Evolutionary conservation across 2,329 filamentous ascomycete species (phyloP), one percentile per base, ranked within the genome.

Genomic region (Sporothrix brasiliensis): DNA sequence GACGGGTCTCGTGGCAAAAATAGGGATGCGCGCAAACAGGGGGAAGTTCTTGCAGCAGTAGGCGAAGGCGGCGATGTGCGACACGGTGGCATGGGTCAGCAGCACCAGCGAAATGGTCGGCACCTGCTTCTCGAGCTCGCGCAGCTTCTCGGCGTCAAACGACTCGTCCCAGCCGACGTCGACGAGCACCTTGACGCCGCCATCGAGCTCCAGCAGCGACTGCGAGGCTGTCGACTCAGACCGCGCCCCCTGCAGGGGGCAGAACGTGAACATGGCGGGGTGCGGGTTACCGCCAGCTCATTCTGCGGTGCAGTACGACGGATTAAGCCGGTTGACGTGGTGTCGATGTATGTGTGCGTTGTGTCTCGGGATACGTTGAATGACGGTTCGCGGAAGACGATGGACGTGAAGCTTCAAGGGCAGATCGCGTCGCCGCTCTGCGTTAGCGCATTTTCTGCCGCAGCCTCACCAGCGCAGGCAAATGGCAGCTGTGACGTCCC

Each of bases 31-130:
- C 11, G 90, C 91, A 81, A 99, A 99, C 61, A 92, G 85, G 60
- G 95, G 93, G 73, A 98, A 91, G 79, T 97, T 91, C 80, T 97
- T 97, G 89, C 95, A 98, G 83, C 94, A 97, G 80, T 98, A 94
- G 56, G 92, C 94, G 79, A 92, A 97, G 71, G 95, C 95, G 75
- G 92, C 94, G 70, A 99, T 87, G 81, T 99, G 95, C 67, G 92
- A 89, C 67, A 92, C 87, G 0, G 94, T 99, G 73, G 95, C 92
- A 79, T 99, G 95, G 0, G 95, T 99, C 74, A 99, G 87, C 53
- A 99, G 91, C 76, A 99, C 91, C 75, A 99, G 86, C 3, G 95
- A 98, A 56, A 99, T 86, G 0, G 94, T 97, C 27, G 94, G 92
- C 11, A 96, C 88, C 83, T 96, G 92, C 83, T 93, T 95, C 75